Conservation (phyloP, 305 asterid species). For the Coffea humblotiana region DNA sequence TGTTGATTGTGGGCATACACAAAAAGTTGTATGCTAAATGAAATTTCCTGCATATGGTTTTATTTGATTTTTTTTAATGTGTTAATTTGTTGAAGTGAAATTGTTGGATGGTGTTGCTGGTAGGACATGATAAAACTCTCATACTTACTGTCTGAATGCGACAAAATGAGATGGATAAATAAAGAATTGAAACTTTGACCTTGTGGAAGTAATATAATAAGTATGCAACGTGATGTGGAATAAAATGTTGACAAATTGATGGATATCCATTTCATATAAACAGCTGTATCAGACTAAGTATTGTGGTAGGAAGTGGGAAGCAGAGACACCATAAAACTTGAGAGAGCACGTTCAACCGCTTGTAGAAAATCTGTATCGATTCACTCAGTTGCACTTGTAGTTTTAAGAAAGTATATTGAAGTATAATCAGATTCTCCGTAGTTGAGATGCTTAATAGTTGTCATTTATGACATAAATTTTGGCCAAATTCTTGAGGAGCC, state of each 20-base stretch:
- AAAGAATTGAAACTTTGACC: neutral
- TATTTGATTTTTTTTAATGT: no score
- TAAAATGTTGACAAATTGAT: neutral
- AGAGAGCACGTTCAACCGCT: neutral
- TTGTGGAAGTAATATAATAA: neutral
- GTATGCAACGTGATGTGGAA: neutral
- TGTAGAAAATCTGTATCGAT: neutral
- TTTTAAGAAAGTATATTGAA: neutral
- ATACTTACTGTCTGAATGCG: neutral
- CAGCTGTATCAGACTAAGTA: neutral
- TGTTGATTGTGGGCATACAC: neutral
- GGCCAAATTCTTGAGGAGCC: neutral
- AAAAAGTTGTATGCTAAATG: neutral
- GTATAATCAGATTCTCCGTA: neutral
- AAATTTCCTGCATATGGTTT: no score
- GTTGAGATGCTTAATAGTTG: neutral
- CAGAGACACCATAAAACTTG: neutral
- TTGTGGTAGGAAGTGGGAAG: neutral
- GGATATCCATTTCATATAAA: neutral
- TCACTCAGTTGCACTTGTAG: neutral
- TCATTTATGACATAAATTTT: neutral
- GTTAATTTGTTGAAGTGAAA: neutral
- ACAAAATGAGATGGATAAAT: neutral
- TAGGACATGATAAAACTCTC: neutral
- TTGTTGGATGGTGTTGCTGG: neutral